Evolutionary conservation across 495 filamentous ascomycete genomes (phyloP).

Genomic region (Aspergillus ellipticus): DNA sequence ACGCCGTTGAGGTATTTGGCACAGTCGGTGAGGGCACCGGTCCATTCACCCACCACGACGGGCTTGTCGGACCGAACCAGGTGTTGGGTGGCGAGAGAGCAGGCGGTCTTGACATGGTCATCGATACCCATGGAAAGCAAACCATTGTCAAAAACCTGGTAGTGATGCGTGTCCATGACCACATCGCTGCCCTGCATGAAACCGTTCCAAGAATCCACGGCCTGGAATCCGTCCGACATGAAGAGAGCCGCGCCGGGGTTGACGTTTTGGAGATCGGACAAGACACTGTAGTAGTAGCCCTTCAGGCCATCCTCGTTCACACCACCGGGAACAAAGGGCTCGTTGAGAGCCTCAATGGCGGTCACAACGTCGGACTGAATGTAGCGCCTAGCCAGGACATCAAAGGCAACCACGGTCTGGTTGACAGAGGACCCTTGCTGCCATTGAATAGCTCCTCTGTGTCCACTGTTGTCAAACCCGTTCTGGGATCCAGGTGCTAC

Average conservation of each 20-base stretch:
- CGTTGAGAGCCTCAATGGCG: slow-evolving; percentile 70
- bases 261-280: slow-evolving; percentile 46
- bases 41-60: slow-evolving; percentile 70
- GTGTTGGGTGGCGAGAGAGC: slow-evolving; percentile 41
- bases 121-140: slow-evolving; percentile 48
- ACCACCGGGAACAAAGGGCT: slow-evolving; percentile 54
- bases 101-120: slow-evolving; percentile 50
- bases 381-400: slow-evolving; percentile 58
- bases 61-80: slow-evolving; percentile 62
- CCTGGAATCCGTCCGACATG: slow-evolving; percentile 67
- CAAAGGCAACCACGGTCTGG: slow-evolving; percentile 55
- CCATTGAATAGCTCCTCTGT: slow-evolving; percentile 63
- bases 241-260: slow-evolving; percentile 55
- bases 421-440: slow-evolving; percentile 52
- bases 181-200: slow-evolving; percentile 63
- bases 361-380: slow-evolving; percentile 61
- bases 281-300: slow-evolving; percentile 64
- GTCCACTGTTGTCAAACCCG: slow-evolving; percentile 75
- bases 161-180: slow-evolving; percentile 67
- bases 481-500: slow-evolving; percentile 73
- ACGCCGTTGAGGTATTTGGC: slow-evolving; percentile 69
- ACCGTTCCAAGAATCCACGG: slow-evolving; percentile 64
- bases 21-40: slow-evolving; percentile 69
- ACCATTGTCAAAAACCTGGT: slow-evolving; percentile 62
- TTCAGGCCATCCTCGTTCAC: slow-evolving; percentile 50